A percentile compares a stretch with the other conserved stretches of the same genome.
These are phyloP conservation scores for Leishmania aethiopica DNA, from an alignment of 208 protist species.

Conservation along the genomic window DNA sequence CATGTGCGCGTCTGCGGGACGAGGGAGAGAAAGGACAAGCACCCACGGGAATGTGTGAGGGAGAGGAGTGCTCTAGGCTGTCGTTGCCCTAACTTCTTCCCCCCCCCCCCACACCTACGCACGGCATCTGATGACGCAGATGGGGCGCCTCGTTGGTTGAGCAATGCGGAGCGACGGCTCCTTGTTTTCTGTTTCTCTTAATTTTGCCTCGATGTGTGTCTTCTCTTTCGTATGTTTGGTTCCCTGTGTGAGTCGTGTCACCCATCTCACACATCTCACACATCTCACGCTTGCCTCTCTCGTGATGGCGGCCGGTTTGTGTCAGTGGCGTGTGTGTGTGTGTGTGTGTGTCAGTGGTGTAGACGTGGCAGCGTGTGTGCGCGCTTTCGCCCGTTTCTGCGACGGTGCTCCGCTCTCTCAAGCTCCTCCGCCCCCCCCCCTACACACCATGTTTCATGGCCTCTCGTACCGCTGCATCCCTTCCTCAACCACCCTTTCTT, in stretches of 20 bases:
- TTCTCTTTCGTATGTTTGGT: not conserved
- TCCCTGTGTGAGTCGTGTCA: not conserved
- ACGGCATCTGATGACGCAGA: not conserved
- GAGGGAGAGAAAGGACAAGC: not conserved
- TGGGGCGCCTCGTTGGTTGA: not conserved
- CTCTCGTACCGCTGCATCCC: too few species aligned
- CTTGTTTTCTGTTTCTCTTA: conserved; percentile 9
- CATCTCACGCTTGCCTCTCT: too few species aligned
- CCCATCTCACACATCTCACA: too few species aligned
- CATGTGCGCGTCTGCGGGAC: not conserved
- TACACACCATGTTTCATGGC: too few species aligned
- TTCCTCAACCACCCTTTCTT: not conserved
- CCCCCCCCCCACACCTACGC: not conserved
- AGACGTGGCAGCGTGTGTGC: not conserved
- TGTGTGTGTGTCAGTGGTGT: not conserved
- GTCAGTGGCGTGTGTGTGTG: too few species aligned
- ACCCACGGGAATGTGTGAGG: not conserved
- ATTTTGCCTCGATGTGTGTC: conserved; percentile 11
- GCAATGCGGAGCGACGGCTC: not conserved
- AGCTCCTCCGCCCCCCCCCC: not conserved
- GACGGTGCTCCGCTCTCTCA: not conserved
- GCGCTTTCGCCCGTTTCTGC: not conserved
- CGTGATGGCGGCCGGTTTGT: too few species aligned
- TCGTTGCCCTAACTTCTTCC: not conserved
- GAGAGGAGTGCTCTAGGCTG: not conserved